Conservation (phyloP, 2,329 filamentous ascomycete species). For the Ilyonectria destructans region DNA sequence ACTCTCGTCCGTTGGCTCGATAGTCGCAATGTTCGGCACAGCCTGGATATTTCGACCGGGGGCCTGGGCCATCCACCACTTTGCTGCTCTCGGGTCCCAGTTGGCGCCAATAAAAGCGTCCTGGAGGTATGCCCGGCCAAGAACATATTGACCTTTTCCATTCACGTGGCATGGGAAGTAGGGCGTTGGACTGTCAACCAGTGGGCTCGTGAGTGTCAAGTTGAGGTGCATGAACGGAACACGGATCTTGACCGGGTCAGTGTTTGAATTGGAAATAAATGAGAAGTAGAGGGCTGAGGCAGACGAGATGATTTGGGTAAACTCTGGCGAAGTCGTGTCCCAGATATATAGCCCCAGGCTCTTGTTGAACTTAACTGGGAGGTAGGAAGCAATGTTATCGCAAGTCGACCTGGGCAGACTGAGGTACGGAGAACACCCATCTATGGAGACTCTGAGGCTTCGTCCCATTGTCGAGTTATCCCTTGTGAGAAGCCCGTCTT, state of each 20-base stretch:
- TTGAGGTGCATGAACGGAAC: conserved; percentile 54
- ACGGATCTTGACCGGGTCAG: conserved; percentile 30
- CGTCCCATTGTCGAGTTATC: conserved; percentile 38
- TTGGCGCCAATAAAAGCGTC: conserved; percentile 63
- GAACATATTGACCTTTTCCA: conserved; percentile 42
- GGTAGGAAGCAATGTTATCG: conserved; percentile 55
- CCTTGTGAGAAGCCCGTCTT: conserved; percentile 50
- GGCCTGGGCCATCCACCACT: conserved; percentile 39
- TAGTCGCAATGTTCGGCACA: conserved; percentile 6
- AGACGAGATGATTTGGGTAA: conserved; percentile 57
- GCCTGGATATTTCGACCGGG: conserved; percentile 29
- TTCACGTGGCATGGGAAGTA: conserved; percentile 62
- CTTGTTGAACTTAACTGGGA: conserved; percentile 57
- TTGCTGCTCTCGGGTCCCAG: conserved; percentile 48
- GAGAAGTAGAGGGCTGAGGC: conserved; percentile 59
- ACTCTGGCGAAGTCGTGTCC: conserved; percentile 55
- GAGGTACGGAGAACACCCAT: conserved; percentile 59
- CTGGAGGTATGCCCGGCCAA: conserved; percentile 64
- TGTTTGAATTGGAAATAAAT: conserved; percentile 49
- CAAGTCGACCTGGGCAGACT: conserved; percentile 59
- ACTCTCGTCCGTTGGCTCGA: conserved; percentile 10
- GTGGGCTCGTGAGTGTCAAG: conserved; percentile 56
- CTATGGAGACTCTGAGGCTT: conserved; percentile 50
- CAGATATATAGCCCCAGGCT: conserved; percentile 60
- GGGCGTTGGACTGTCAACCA: conserved; percentile 52